Evolutionary conservation across 345 rosid genomes (phyloP), one percentile per base, ranked within the genome.

Genomic region (Citrus australasica): DNA sequence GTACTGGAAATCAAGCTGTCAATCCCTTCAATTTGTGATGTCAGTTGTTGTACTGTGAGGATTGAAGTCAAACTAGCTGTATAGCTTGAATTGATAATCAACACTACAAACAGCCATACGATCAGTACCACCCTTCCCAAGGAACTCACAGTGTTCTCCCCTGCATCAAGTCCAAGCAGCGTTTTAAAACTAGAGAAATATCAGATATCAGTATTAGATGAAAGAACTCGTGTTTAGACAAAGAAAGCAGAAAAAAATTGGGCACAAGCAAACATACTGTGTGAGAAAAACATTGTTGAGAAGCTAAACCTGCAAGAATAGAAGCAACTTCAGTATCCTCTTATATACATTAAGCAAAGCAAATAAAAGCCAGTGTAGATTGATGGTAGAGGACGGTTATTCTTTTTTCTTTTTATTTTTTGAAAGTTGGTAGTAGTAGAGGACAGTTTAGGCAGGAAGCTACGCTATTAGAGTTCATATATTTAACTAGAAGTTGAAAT

Each of bases 251-350:
- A 5, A 66, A 58, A 33, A 25, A 65, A 69, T 17, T 27, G 79
- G 59, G 69, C n/a, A 25, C 7, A 37, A 58, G 53, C 63, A 74
- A 74, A 91, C 99, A n/a, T 89, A 93, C 98, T 87, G 78, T 93
- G 99, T 35, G 98, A 92, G 90, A 92, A 96, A 82, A 93, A 96
- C 99, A 96, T 93, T 7, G 99, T 96, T 64, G 99, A 96, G 92
- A 96, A 92, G 86, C 97, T 96, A 88, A 96, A 96, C 99, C 98
- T 95, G 97, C 86, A 88, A 85, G 81, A 87, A 59, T 38, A 79
- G 73, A 67, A 86, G 58, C 69, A 33, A 65, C 35, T 60, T 74
- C 64, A 74, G 73, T 46, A 71, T 75, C n/a, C 21, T 53, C 55
- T 7, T 28, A n/a, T 24, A 61, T 22, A 32, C 16, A 40, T 35